Base-by-base conservation (phyloP, 306 rosid genomes). In the Arachis stenosperma region DNA sequence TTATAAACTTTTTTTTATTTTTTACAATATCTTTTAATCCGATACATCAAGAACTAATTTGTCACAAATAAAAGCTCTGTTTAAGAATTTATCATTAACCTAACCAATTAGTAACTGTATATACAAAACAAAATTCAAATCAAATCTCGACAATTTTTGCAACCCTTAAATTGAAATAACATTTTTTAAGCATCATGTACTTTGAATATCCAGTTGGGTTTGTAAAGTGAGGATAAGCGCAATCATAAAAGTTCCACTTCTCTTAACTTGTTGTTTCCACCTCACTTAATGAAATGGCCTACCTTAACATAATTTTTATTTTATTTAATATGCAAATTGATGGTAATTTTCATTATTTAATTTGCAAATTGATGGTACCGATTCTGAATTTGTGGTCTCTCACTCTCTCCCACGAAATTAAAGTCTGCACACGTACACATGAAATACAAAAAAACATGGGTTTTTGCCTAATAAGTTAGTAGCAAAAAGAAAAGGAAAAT, bases 371-470 rank as follows among this genome's bases (percentile, higher is more conserved):
- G 7, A 6, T 33, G 37, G 37, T 33, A 33, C 4, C 3, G 37
- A 33, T 33, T 33, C 37, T 33, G 4, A 33, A 33, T 33, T 30
- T 50, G 51, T 58, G n/a, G 29, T 66, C 56, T 42, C 71, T 73
- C 55, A 17, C 58, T 66, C 56, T 42, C 71, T 73, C 55, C 36
- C 58, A 33, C 36, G 11, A 73, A 39, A 59, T 77, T 43, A 71
- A 69, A 71, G 71, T 22, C 12, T 50, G 48, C 67, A 71, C 70
- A 71, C 27, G 27, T 22, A 22, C 47, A 30, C 22, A 13, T 37
- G 47, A 73, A 79, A 67, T 12, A n/a, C 41, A 55, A 33, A 52
- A 52, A 55, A 60, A 60, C 75, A 79, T 51, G 65, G 61, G 60
- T 67, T 79, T 59, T 43, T 29, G 10, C 75, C 70, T 43, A 79